Percentiles rank a stretch among this genome's conserved stretches.
phyloP scores from a whole-genome alignment of 2,329 filamentous ascomycete genomes.

The Botryotinia calthae region DNA sequence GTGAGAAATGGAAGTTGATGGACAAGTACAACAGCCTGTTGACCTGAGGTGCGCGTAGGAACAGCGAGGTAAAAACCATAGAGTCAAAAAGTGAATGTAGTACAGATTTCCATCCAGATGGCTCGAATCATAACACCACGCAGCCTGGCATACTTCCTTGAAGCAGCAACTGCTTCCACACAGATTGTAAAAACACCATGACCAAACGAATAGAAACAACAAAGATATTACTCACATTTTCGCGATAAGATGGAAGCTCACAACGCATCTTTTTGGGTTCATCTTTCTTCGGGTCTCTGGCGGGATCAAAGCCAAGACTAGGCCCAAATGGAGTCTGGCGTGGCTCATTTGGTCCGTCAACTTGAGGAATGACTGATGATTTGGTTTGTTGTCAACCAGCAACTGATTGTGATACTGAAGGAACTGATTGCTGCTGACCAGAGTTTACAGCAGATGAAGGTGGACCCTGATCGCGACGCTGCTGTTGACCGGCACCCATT shows the following conservation, averaged over 20 bases:
- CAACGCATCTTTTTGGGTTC: slow-evolving; percentile 44
- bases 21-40: not conserved
- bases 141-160: slow-evolving; percentile 1
- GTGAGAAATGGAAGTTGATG: not conserved
- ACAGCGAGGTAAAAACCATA: not conserved
- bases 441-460: not conserved
- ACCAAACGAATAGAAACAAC: not conserved
- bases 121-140: not conserved
- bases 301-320: slow-evolving; percentile 47
- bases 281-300: slow-evolving; percentile 30
- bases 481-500: slow-evolving; percentile 15
- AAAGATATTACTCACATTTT: slow-evolving; percentile 12
- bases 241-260: slow-evolving; percentile 43
- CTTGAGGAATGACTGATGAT: not conserved
- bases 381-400: not conserved
- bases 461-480: not conserved
- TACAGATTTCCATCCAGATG: no score
- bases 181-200: not conserved
- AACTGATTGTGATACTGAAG: not conserved
- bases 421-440: not conserved
- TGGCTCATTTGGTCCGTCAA: slow-evolving; percentile 10
- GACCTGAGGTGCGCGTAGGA: not conserved
- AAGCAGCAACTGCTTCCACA: not conserved
- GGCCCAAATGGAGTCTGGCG: slow-evolving; percentile 26
- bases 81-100: not conserved